Percentiles rank a stretch among this genome's conserved stretches.
Conservation (phyloP, 176 grass and related monocot genomes). For the Phoenix dactylifera region DNA sequence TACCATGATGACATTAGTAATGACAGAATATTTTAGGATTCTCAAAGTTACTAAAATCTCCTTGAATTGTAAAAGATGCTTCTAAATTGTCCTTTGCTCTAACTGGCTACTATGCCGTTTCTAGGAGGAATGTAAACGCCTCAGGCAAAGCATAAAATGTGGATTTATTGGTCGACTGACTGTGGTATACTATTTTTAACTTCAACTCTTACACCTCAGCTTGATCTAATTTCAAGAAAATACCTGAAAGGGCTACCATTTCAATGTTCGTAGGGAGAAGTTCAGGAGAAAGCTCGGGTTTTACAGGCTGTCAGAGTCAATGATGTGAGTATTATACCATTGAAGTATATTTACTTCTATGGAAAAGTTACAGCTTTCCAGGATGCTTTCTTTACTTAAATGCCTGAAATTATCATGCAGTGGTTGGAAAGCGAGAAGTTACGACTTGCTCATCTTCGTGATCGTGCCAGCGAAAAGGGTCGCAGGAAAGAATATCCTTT, state of each 20-base stretch:
- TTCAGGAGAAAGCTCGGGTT: slow-evolving; percentile 84
- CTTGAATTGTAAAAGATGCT: neutral
- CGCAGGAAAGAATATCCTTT: slow-evolving; percentile 99
- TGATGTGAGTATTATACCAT: slow-evolving; percentile 57
- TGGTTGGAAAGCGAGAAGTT: slow-evolving; percentile 97
- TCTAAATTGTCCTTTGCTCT: slow-evolving; percentile 14
- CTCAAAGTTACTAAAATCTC: too few species aligned
- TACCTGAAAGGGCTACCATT: slow-evolving; percentile 30
- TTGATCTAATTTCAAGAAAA: neutral
- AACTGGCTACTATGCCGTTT: slow-evolving; percentile 27
- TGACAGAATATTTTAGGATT: too few species aligned
- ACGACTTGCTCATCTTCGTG: slow-evolving; percentile 85
- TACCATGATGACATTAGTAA: too few species aligned
- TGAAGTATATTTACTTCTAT: neutral
- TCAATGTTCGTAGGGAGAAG: slow-evolving; percentile 50
- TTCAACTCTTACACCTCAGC: neutral
- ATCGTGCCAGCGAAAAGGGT: slow-evolving; percentile 95
- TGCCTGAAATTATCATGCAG: slow-evolving; percentile 32
- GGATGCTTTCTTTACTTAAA: neutral
- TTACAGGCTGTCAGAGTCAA: slow-evolving; percentile 82
- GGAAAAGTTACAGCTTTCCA: too few species aligned
- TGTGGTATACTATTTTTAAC: slow-evolving; percentile 49
- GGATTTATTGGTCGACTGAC: slow-evolving; percentile 82
- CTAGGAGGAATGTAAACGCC: slow-evolving; percentile 97
- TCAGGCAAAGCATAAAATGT: slow-evolving; percentile 98